Evolutionary conservation across 257 asterid species (phyloP), one percentile per base, ranked within the genome.

Genomic region (Petrea volubilis): DNA sequence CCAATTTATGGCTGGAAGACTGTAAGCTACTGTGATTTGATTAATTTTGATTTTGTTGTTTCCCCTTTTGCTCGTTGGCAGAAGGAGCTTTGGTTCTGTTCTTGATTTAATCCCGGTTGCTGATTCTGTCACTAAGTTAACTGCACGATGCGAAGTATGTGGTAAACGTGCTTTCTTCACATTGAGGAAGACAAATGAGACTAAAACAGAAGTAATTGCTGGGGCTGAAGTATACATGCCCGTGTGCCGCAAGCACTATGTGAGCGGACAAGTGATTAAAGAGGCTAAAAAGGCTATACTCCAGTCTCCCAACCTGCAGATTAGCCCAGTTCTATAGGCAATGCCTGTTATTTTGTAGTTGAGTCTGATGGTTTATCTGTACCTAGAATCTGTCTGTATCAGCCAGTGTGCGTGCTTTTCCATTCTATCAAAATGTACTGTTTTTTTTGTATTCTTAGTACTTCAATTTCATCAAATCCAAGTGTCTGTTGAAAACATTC

Each of bases 161-260:
- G 96, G 95, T 31, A 75, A 81, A 18, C 85, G 74, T 0, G 99
- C 97, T 36, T 68, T 74, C 70, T 94, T 94, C 69, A 89, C 97
- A 7, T 62, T 94, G 87, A 86, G 98, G 85, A 94, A 94, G 86
- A 91, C 97, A 1, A 84, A 76, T 38, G 99, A 94, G 77, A 88
- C 86, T 24, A 74, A 75, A 81, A 88, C 88, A 0, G 97, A 89
- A 76, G 55, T 91, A 25, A 88, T 94, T 74, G 97, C 83, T 25
- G 99, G 97, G 72, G 97, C 96, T 7, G 96, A 91, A 0, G 95
- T 88, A n/a, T 89, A 94, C 60, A 91, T 91, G 96, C 97, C 99
- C 0, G 96, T 91, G 25, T 94, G 97, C 77, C 88, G 97, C n/a
- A 84, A 90, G 71, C 98, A 89, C 79, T 93, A 91, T 71, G 90